Base-by-base conservation (phyloP, 305 asterid genomes). In the Euphrasia arctica region DNA sequence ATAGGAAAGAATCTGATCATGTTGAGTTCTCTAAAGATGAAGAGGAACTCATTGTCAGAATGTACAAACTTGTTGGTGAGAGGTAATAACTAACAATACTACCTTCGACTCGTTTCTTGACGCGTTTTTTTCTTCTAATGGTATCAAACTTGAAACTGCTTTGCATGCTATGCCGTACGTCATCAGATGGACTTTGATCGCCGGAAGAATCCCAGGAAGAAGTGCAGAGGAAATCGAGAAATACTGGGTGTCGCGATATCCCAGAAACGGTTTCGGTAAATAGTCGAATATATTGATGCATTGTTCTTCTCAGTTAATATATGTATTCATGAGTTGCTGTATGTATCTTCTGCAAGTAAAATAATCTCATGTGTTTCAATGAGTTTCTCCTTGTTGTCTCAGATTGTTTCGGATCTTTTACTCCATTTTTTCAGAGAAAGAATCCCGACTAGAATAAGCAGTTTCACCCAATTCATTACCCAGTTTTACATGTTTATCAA, bases 121-220 rank as follows among this genome's bases (percentile, higher is more conserved):
- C n/a, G 31, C 32, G 5, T 18, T 8, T 52, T 14, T 15, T 9
- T 50, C 0, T 54, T 22, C 22, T 18, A 39, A 54, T 54, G 28
- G 9, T 25, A 54, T 25, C n/a, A 7, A 9, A 2, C 13, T 5
- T 18, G 13, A 54, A 8, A 15, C 14, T 14, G 1, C 8, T 14
- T 49, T 25, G 57, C 32, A 9, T 61, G 22, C 1, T 32, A 55
- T 58, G 49, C 14, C 66, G 0, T n/a, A 29, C 55, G 48, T 18
- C 70, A 34, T 51, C 77, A 79, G 83, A 69, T 79, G 87, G 87
- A 65, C 87, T n/a, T 54, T 82, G 28, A 79, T 79, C n/a, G 87
- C 87, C 31, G 87, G 84, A 66, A 72, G 87, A 67, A 76, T 78
- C 7, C 84, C 84, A 5, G 82, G 84, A 71, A 77, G 83, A 79